These are phyloP conservation scores for Aspergillus felis DNA, from an alignment of 2,329 filamentous ascomycete genomes.

Conservation along the genomic window DNA sequence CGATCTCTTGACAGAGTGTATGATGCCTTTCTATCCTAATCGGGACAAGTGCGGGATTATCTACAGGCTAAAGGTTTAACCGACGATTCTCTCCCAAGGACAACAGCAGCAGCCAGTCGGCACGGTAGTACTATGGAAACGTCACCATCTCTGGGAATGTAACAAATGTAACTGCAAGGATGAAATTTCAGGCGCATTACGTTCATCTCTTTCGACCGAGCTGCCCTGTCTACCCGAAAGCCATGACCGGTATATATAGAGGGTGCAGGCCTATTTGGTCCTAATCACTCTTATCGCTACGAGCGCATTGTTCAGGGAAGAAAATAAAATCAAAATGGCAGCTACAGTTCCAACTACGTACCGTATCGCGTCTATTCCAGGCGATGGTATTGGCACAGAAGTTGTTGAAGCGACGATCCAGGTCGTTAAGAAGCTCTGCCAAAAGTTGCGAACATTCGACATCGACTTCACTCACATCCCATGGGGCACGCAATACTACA, in stretches of 20 bases:
- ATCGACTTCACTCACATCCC: constrained; percentile 50
- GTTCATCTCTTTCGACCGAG: not conserved
- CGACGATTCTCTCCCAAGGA: not conserved
- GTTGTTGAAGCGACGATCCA: constrained; percentile 56
- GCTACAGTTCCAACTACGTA: constrained; percentile 21
- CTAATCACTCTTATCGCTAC: not conserved
- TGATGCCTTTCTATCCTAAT: not conserved
- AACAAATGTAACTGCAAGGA: not conserved
- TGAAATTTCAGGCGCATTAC: not conserved
- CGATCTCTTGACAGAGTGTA: not conserved
- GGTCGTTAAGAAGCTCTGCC: constrained; percentile 45
- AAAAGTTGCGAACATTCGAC: constrained; percentile 41
- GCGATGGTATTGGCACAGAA: constrained; percentile 62
- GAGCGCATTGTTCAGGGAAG: constrained; percentile 19
- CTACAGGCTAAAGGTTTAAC: constrained; percentile 10
- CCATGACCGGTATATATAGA: not conserved
- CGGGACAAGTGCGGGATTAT: not conserved
- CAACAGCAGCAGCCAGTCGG: not conserved
- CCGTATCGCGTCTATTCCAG: constrained; percentile 52
- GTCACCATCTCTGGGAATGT: not conserved
- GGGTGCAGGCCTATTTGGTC: too few relatives aligned
- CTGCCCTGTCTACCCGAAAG: not conserved
- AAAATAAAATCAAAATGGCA: constrained; percentile 1
- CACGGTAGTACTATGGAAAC: not conserved
- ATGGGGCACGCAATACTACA: constrained; percentile 39